These are phyloP conservation scores for Penstemon newberryi DNA, from an alignment of 257 asterid species.

Conservation along the genomic window DNA sequence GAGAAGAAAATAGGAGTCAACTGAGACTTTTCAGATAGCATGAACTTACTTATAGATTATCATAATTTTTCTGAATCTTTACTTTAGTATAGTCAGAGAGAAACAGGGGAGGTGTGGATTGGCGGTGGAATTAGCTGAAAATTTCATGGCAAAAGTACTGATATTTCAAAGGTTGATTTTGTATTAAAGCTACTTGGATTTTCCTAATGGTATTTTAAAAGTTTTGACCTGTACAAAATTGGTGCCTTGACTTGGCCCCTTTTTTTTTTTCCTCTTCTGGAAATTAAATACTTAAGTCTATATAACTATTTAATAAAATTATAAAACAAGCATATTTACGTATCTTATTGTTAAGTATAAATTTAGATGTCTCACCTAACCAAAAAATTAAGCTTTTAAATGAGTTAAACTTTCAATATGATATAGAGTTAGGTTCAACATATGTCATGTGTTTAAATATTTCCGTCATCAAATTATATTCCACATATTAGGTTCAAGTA, in stretches of 20 bases:
- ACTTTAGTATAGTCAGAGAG: conserved; percentile 12
- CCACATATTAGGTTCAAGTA: too few relatives aligned
- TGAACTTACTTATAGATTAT: background rate
- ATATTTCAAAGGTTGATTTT: conserved; percentile 27
- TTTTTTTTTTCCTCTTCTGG: background rate
- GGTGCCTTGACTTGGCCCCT: conserved; percentile 39
- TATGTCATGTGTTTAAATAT: too few relatives aligned
- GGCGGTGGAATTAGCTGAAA: background rate
- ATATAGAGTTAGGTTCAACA: too few relatives aligned
- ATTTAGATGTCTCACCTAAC: too few relatives aligned
- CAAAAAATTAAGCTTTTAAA: too few relatives aligned
- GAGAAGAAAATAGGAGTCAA: conserved; percentile 33
- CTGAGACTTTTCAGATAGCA: conserved; percentile 10
- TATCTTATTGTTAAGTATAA: too few relatives aligned
- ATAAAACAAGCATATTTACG: too few relatives aligned
- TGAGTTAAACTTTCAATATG: too few relatives aligned
- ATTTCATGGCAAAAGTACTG: conserved; percentile 14
- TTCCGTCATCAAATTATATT: too few relatives aligned
- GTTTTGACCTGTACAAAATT: conserved; percentile 38
- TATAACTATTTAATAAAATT: too few relatives aligned
- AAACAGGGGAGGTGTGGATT: background rate
- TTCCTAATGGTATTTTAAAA: background rate
- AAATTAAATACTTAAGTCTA: too few relatives aligned
- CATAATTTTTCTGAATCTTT: background rate
- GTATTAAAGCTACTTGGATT: conserved; percentile 19